Conservation (phyloP, 495 filamentous ascomycete species). For the Stereocaulon alpinum region DNA sequence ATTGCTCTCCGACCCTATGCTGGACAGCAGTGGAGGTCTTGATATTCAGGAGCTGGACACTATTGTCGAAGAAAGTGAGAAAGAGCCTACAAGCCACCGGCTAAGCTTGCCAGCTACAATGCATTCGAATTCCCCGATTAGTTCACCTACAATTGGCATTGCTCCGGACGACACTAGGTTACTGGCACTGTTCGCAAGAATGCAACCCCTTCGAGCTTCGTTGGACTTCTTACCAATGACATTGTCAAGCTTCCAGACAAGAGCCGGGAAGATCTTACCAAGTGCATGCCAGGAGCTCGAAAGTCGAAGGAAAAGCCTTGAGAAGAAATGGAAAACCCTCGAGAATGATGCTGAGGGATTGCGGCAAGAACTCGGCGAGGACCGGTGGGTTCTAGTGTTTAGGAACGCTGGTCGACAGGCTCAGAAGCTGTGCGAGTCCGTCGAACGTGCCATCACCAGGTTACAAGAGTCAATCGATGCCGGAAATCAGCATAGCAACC, state of each 20-base stretch:
- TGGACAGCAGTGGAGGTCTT: conserved; percentile 43
- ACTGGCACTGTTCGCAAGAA: conserved; percentile 79
- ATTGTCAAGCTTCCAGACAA: conserved; percentile 67
- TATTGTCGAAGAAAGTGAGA: conserved; percentile 71
- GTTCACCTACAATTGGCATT: conserved; percentile 43
- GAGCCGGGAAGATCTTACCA: conserved; percentile 68
- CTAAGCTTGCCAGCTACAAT: conserved; percentile 53
- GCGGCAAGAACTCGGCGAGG: conserved; percentile 80
- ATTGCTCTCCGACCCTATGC: conserved; percentile 41
- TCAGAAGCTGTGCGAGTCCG: conserved; percentile 87
- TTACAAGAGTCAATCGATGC: conserved; percentile 71
- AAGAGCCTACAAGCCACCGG: conserved; percentile 46
- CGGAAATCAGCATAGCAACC: conserved; percentile 59
- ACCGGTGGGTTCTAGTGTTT: conserved; percentile 91
- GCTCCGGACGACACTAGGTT: conserved; percentile 68
- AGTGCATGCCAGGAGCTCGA: conserved; percentile 85
- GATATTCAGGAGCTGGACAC: conserved; percentile 88
- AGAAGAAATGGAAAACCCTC: conserved; percentile 69
- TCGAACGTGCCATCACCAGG: conserved; percentile 73
- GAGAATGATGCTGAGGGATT: conserved; percentile 80
- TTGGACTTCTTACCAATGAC: conserved; percentile 97
- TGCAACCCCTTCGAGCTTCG: conserved; percentile 88
- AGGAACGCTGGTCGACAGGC: conserved; percentile 86
- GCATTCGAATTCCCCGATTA: conserved; percentile 46
- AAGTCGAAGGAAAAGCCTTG: conserved; percentile 54